Base-by-base conservation (phyloP, 2,329 filamentous ascomycete species). In the Talaromyces rugulosus region DNA sequence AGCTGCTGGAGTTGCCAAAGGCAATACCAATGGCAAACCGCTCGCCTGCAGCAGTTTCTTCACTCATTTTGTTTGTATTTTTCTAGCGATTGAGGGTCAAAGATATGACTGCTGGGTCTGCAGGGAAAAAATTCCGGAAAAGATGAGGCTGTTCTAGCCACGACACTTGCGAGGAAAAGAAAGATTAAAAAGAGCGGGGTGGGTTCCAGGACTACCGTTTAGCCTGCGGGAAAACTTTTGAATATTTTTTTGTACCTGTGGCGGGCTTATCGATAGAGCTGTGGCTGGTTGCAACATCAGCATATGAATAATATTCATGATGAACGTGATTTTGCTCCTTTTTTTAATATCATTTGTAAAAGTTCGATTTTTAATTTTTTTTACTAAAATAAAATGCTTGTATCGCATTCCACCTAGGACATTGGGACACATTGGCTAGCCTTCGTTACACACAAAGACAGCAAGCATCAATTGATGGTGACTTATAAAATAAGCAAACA, bases 1-100 rank as follows among this genome's bases (percentile, higher is more conserved):
- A 97, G 82, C 92, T 96, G 87, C 96, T 96, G 65, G 92, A 93
- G 83, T 98, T 99, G 80, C 95, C 95, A 83, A 98, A 97, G 69
- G 93, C 90, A 75, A 99, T 92, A 77, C 95, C 95, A 80, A 99
- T 98, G 75, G 89, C 91, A 72, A 83, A 83, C 71, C 84, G 80
- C 77, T 85, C 81, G 36, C 73, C 64, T 75, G 78, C 75, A 80
- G 83, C 78, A 70, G 80, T 75, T 77, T 83, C 81, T 81, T 86
- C 75, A 72, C 76, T 80, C 80, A 82, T 81, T 60, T 73, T 68
- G 62, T 27, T 28, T 4, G 5, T 23, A 9, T 44, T 30, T 53
- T 59, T 51, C 11, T 40, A n/a, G 12, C 31, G 27, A 12, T 36
- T 47, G 42, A 23, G n/a, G 9, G 2, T 18, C 3, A 27, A 34